phyloP scores from a whole-genome alignment of 202 grass and related monocot genomes.

The Zoysia matrella region DNA sequence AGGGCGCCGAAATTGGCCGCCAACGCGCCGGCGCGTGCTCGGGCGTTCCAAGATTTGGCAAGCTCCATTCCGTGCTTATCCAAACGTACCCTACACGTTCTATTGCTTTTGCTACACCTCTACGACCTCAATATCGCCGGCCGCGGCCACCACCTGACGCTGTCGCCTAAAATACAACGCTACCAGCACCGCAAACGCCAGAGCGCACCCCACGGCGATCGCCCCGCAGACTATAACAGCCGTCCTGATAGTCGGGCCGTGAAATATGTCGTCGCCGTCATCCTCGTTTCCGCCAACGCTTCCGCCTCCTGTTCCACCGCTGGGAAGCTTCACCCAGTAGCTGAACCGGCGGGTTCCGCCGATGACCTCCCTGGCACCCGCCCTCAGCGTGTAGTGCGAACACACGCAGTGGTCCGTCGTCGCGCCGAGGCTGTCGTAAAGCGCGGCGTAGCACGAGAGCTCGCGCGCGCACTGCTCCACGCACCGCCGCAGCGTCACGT shows the following conservation, averaged over 20 bases:
- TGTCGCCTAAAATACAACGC: constrained; percentile 13
- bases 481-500: constrained; percentile 49
- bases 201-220: constrained; percentile 48
- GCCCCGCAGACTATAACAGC: constrained; percentile 58
- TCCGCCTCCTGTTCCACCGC: background rate
- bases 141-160: background rate
- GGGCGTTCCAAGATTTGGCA: background rate
- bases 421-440: constrained; percentile 19
- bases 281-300: background rate
- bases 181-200: constrained; percentile 38
- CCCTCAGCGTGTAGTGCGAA: constrained; percentile 56
- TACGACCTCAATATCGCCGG: background rate
- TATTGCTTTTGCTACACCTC: background rate
- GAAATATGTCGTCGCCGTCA: background rate
- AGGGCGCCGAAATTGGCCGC: too few relatives aligned
- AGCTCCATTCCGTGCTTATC: background rate
- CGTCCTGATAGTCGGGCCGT: constrained; percentile 11
- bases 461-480: constrained; percentile 43
- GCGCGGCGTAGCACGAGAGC: constrained; percentile 50
- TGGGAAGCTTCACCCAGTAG: constrained; percentile 65
- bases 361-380: constrained; percentile 55
- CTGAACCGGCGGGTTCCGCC: constrained; percentile 22
- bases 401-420: constrained; percentile 30
- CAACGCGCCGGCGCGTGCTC: too few relatives aligned
- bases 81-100: background rate